Evolutionary conservation across 164 flowering plant species (phyloP).

Genomic region (Nymphaea colorata): DNA sequence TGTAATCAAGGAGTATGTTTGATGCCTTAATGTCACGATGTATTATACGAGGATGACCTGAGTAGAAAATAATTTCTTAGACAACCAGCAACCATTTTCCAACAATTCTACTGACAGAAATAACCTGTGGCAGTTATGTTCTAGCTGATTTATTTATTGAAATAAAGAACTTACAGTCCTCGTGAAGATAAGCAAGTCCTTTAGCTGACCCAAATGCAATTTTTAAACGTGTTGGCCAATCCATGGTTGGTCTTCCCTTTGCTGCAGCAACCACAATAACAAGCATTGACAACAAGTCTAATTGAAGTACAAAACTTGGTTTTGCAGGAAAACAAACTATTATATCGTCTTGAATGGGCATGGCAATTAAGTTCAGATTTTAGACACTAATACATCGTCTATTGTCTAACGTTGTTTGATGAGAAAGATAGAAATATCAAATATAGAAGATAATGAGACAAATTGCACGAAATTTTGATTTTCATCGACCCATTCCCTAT

Average conservation of each 20-base stretch:
- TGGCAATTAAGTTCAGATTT: no score
- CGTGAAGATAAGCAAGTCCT: conserved; percentile 93
- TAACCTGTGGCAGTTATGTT: neutral
- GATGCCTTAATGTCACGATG: conserved; percentile 96
- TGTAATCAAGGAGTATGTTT: conserved; percentile 81
- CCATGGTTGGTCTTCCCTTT: conserved; percentile 76
- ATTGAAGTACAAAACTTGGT: neutral
- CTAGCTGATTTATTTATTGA: neutral
- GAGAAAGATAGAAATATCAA: neutral
- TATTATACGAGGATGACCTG: conserved; percentile 96
- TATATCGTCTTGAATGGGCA: no score
- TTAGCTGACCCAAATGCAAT: conserved; percentile 94
- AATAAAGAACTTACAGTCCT: conserved; percentile 60
- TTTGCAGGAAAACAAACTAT: no score
- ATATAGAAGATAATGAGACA: neutral
- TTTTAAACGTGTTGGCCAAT: conserved; percentile 67
- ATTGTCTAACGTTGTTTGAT: neutral
- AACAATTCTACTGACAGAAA: neutral
- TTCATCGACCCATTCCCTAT: no score
- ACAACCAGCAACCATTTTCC: neutral
- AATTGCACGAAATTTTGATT: no score
- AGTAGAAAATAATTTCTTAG: conserved; percentile 2
- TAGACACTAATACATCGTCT: neutral
- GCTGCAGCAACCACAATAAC: conserved; percentile 33
- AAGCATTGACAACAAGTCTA: neutral